A percentile compares a stretch with the other conserved stretches of the same genome.
phyloP scores from a whole-genome alignment of 257 asterid genomes.

The Solanum paucissectum region DNA sequence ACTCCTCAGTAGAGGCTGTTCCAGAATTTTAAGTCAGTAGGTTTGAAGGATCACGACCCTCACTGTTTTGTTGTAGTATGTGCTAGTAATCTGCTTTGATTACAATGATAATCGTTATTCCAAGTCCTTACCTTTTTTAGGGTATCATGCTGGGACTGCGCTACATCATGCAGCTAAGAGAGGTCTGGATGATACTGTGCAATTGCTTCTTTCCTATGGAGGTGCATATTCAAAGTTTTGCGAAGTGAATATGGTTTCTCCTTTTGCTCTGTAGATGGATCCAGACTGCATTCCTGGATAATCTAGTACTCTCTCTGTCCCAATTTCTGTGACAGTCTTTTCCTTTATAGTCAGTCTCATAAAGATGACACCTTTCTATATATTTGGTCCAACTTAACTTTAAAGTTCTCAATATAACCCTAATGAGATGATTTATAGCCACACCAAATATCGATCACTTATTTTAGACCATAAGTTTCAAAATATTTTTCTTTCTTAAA shows the following conservation, averaged over 20 bases:
- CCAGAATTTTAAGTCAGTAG: background rate
- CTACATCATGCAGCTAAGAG: slow-evolving; percentile 93
- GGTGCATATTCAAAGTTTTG: slow-evolving; percentile 25
- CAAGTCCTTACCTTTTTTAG: slow-evolving; percentile 22
- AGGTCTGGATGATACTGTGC: slow-evolving; percentile 78
- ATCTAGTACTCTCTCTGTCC: background rate
- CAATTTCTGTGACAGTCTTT: background rate
- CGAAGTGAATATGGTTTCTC: background rate
- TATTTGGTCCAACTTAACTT: background rate
- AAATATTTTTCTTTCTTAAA: background rate
- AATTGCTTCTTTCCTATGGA: slow-evolving; percentile 77
- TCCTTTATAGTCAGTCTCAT: background rate
- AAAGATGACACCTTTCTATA: background rate
- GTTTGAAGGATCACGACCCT: background rate
- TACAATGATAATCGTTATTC: background rate
- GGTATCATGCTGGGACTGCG: slow-evolving; percentile 82
- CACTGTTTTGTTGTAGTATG: background rate
- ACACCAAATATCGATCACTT: background rate
- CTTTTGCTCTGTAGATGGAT: background rate
- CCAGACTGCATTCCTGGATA: background rate
- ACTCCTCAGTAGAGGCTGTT: background rate
- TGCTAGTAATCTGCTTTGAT: background rate
- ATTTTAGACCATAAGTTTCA: background rate
- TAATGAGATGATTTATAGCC: background rate
- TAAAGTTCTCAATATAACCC: background rate